phyloP scores from a whole-genome alignment of 495 filamentous ascomycete species.

The Copromyces sp. region DNA sequence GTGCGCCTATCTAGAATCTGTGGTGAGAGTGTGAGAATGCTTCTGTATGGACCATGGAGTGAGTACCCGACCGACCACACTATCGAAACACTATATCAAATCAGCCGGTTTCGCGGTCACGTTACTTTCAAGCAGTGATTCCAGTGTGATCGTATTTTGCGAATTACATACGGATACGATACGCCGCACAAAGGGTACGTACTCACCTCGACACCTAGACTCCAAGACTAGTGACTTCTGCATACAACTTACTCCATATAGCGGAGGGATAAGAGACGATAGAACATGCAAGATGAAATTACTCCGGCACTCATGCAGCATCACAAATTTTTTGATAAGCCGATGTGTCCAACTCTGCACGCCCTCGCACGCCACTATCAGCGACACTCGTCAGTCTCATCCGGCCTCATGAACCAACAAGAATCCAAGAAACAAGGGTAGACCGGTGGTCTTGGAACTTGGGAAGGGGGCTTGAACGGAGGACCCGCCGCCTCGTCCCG shows the following conservation, averaged over 20 bases:
- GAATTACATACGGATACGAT: neutral
- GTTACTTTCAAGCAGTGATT: neutral
- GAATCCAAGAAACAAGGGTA: neutral
- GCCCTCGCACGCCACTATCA: neutral
- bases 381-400: neutral
- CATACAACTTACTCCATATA: neutral
- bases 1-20: neutral
- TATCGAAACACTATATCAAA: neutral
- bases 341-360: neutral
- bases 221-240: neutral
- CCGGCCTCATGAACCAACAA: neutral
- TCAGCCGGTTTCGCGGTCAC: neutral
- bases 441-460: neutral
- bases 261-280: neutral
- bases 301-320: neutral
- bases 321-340: neutral
- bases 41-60: neutral
- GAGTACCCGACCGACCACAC: neutral
- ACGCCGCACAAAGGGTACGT: neutral
- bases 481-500: neutral
- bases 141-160: neutral
- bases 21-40: neutral
- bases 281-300: neutral
- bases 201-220: neutral
- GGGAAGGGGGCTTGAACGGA: neutral